Evolutionary conservation across 2,329 filamentous ascomycete species (phyloP).

Genomic region (Fonsecaea multimorphosa): DNA sequence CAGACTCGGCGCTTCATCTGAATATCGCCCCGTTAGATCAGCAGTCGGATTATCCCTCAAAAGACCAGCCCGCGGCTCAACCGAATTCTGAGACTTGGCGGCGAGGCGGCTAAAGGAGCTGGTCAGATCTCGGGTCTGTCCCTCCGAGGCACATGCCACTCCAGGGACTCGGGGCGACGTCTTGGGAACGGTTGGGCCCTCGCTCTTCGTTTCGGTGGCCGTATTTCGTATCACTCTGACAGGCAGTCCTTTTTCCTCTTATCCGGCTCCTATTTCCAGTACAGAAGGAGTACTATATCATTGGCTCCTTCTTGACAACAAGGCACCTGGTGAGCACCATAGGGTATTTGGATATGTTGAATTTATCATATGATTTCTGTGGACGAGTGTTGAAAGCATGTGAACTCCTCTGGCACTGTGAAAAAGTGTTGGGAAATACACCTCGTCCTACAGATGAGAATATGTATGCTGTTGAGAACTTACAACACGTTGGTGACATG

Average conservation of each 20-base stretch:
- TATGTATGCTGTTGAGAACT: background rate
- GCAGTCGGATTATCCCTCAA: background rate
- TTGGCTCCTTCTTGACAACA: conserved; percentile 8
- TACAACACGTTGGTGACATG: background rate
- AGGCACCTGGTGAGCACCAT: too few species aligned
- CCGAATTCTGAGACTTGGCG: conserved; percentile 5
- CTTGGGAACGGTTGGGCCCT: conserved; percentile 18
- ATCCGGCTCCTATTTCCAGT: background rate
- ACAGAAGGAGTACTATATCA: background rate
- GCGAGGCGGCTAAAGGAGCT: background rate
- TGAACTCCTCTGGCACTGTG: background rate
- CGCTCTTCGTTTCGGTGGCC: conserved; percentile 6
- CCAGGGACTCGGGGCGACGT: background rate
- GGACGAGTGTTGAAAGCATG: background rate
- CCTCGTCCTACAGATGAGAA: background rate
- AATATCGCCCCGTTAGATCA: background rate
- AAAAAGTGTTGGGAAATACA: background rate
- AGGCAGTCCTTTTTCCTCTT: conserved; percentile 1
- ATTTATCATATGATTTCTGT: conserved; percentile 13
- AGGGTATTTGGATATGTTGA: background rate
- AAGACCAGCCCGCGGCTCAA: conserved; percentile 4
- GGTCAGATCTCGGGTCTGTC: conserved; percentile 14
- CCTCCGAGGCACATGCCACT: conserved; percentile 16
- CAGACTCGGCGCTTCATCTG: too few species aligned
- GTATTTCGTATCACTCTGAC: conserved; percentile 11